Conservation (phyloP, 2,329 filamentous ascomycete genomes). For the Fusarium agapanthi region DNA sequence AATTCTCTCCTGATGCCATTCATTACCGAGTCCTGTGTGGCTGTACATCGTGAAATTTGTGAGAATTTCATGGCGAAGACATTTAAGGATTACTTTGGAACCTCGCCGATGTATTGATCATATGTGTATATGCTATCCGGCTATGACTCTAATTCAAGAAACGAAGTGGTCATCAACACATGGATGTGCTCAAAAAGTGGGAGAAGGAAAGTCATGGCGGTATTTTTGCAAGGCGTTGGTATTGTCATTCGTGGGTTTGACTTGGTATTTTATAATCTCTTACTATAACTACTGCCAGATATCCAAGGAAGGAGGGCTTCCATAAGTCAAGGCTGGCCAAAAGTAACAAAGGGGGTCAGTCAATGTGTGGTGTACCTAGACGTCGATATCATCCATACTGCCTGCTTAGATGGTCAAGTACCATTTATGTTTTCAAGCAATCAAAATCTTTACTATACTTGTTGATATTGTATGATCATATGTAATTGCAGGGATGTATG, state of each 20-base stretch:
- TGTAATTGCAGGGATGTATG: background rate
- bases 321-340: background rate
- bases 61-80: slow-evolving; percentile 45
- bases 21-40: slow-evolving; percentile 42
- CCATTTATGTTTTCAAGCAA: background rate
- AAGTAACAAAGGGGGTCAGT: background rate
- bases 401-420: background rate
- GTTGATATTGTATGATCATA: background rate
- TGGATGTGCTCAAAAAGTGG: background rate
- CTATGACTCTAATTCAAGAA: background rate
- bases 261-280: background rate
- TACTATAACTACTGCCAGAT: slow-evolving; percentile 1
- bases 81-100: slow-evolving; percentile 39
- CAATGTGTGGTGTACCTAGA: background rate
- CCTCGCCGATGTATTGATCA: slow-evolving; percentile 2
- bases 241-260: slow-evolving; percentile 15
- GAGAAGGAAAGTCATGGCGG: background rate
- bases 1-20: slow-evolving; percentile 50
- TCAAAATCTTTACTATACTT: background rate
- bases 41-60: slow-evolving; percentile 45
- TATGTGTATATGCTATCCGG: background rate
- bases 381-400: background rate
- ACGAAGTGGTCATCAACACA: background rate
- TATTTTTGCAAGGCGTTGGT: slow-evolving; percentile 25
- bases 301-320: background rate